Percentiles rank a stretch among this genome's conserved stretches.
These are phyloP conservation scores for Kodamaea plutei DNA, from an alignment of 1,139 yeast species.

Conservation along the genomic window DNA sequence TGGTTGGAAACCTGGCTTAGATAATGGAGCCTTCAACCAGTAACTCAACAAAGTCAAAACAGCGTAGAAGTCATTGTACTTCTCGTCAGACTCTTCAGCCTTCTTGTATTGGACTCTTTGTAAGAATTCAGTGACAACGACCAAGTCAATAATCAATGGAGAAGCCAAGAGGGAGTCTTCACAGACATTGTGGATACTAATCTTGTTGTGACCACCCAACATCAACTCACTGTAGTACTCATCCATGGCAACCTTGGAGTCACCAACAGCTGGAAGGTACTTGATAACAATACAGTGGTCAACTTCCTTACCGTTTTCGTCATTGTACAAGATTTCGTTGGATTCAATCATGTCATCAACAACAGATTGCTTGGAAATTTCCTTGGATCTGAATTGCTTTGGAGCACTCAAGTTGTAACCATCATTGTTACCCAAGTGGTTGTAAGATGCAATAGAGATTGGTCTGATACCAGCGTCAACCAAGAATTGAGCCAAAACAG, in stretches of 20 bases:
- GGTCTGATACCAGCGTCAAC: conserved; percentile 98
- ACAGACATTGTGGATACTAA: conserved; percentile 90
- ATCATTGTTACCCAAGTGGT: conserved; percentile 95
- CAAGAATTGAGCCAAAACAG: conserved; percentile 90
- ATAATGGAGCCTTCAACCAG: conserved; percentile 96
- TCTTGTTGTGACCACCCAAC: conserved; percentile 96
- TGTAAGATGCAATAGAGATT: conserved; percentile 87
- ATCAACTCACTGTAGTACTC: conserved; percentile 94
- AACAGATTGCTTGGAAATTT: conserved; percentile 88
- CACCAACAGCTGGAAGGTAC: conserved; percentile 92
- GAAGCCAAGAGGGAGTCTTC: conserved; percentile 95
- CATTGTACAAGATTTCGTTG: conserved; percentile 80
- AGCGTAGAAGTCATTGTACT: conserved; percentile 71
- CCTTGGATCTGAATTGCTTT: conserved; percentile 91
- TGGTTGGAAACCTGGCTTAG: conserved; percentile 86
- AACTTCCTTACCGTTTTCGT: conserved; percentile 70
- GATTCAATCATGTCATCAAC: conserved; percentile 94
- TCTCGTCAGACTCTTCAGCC: conserved; percentile 31
- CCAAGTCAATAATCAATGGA: conserved; percentile 88
- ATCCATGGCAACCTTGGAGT: conserved; percentile 97
- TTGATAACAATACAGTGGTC: conserved; percentile 96
- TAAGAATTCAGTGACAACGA: conserved; percentile 84
- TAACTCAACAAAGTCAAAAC: conserved; percentile 84
- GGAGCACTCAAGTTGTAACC: conserved; percentile 92
- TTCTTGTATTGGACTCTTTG: conserved; percentile 79